Evolutionary conservation across 495 filamentous ascomycete genomes (phyloP).

Genomic region (Penicillium herquei): DNA sequence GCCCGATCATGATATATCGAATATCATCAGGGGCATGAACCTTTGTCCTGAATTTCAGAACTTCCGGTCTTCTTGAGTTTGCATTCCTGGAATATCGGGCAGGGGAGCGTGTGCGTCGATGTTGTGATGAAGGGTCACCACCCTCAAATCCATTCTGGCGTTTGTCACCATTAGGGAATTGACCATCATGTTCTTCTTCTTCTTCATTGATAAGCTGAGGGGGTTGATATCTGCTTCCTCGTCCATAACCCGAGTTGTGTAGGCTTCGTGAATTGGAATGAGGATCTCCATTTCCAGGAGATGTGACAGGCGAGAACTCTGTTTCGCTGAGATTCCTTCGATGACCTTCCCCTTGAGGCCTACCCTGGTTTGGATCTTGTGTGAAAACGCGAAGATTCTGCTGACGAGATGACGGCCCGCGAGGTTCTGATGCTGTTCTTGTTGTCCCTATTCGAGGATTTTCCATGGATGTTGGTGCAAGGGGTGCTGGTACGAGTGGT

Average conservation of each 20-base stretch:
- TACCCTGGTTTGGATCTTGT: constrained; percentile 16
- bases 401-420: constrained; percentile 35
- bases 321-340: constrained; percentile 36
- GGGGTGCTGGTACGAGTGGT: background rate
- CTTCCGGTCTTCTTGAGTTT: constrained; percentile 36
- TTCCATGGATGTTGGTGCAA: constrained; percentile 20
- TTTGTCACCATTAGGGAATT: constrained; percentile 59
- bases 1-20: constrained; percentile 86
- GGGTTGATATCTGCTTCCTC: constrained; percentile 38
- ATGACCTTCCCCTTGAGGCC: constrained; percentile 25
- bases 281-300: constrained; percentile 62
- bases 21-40: constrained; percentile 84
- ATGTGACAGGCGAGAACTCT: constrained; percentile 17
- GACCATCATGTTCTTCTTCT: constrained; percentile 66
- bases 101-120: constrained; percentile 30
- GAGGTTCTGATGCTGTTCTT: constrained; percentile 55
- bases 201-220: constrained; percentile 71
- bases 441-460: constrained; percentile 51
- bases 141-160: constrained; percentile 69
- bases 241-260: constrained; percentile 30
- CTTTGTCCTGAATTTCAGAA: constrained; percentile 77
- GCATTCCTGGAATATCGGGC: constrained; percentile 28
- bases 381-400: constrained; percentile 24
- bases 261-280: constrained; percentile 43
- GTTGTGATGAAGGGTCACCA: constrained; percentile 6